Percentiles rank a stretch among this genome's conserved stretches.
Conservation (phyloP, 345 rosid genomes). For the Populus pruinosa region DNA sequence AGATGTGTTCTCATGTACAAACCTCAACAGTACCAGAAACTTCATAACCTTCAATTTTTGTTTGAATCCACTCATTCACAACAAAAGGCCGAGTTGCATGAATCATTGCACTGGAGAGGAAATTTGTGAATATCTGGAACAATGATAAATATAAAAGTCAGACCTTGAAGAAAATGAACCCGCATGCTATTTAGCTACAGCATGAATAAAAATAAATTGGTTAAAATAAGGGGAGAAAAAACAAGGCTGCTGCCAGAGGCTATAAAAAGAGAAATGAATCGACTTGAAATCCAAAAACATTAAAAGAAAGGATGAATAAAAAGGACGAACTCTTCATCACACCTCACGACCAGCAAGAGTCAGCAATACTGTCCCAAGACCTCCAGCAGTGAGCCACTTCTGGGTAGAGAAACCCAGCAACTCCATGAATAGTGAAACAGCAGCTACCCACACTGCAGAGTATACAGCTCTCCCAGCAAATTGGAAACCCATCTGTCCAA, state of each 20-base stretch:
- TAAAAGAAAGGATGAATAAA: neutral
- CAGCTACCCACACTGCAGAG: constrained; percentile 92
- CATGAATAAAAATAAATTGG: neutral
- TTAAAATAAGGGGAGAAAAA: neutral
- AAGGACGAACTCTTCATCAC: neutral
- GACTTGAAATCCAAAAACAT: neutral
- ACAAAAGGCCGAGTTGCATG: constrained; percentile 89
- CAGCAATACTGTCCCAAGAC: constrained; percentile 92
- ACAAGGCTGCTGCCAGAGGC: neutral
- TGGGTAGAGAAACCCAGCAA: constrained; percentile 91
- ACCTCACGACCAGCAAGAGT: constrained; percentile 99
- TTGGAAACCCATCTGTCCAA: constrained; percentile 77
- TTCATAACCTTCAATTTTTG: constrained; percentile 88
- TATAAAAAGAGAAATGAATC: neutral
- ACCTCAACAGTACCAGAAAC: constrained; percentile 99
- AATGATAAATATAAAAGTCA: constrained; percentile 2
- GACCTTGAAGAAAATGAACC: neutral
- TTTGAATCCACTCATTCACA: constrained; percentile 87
- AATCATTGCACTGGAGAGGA: constrained; percentile 89
- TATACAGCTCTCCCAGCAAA: constrained; percentile 93
- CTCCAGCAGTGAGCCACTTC: constrained; percentile 95
- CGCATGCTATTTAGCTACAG: neutral
- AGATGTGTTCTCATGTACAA: constrained; percentile 13
- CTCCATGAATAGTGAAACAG: constrained; percentile 89
- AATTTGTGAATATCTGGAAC: constrained; percentile 86